Conservation (phyloP, 371 early-diverging fungal genomes). For the Blakeslea trispora region DNA sequence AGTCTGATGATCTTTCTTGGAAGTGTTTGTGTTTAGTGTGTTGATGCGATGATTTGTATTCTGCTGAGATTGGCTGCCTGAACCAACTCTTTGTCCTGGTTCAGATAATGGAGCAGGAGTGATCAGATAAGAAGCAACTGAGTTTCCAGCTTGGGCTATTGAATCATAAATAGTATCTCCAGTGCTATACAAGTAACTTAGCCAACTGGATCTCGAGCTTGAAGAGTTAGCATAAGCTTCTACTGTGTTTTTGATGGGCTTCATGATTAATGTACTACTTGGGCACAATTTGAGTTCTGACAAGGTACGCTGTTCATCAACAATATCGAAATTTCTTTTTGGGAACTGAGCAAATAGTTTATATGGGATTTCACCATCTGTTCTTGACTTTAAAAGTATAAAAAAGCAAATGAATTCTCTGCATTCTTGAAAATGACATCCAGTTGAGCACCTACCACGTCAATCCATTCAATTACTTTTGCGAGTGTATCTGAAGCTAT, state of each 20-base stretch:
- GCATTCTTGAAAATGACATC: too few species aligned
- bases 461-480: constrained; percentile 40
- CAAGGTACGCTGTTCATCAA: constrained; percentile 47
- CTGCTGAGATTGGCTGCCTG: not conserved
- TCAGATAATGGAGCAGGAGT: constrained; percentile 14
- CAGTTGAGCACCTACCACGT: constrained; percentile 18
- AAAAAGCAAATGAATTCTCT: not conserved
- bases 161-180: constrained; percentile 28
- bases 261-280: constrained; percentile 57
- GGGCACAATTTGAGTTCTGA: constrained; percentile 52
- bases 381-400: too few species aligned
- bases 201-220: constrained; percentile 8
- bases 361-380: constrained; percentile 44
- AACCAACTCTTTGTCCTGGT: constrained; percentile 14
- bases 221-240: constrained; percentile 24
- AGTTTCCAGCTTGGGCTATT: constrained; percentile 24
- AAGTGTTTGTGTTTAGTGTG: constrained; percentile 19
- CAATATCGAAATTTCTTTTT: constrained; percentile 37
- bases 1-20: constrained; percentile 18
- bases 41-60: not conserved
- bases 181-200: constrained; percentile 21
- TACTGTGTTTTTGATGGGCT: constrained; percentile 36
- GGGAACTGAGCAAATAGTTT: constrained; percentile 44
- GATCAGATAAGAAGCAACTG: constrained; percentile 25
- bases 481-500: constrained; percentile 32